Evolutionary conservation across 345 rosid species (phyloP), one percentile per base, ranked within the genome.

Genomic region (Brassica juncea): DNA sequence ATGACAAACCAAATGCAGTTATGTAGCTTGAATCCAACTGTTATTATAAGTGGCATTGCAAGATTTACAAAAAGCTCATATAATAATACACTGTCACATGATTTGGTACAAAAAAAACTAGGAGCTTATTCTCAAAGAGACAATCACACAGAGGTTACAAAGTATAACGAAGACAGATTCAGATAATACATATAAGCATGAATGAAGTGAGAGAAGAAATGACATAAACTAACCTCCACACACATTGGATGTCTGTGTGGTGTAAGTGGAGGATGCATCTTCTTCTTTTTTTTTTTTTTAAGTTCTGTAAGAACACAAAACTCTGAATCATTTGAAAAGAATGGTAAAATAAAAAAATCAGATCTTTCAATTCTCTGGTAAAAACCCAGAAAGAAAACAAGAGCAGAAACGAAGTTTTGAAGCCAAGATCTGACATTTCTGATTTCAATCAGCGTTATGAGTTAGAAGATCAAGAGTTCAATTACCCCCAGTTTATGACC

Each of bases 191-290:
- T 6, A 23, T 32, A 5, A 37, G 44, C 9, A 57, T 27, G 1
- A 37, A 62, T 6, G 8, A 15, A 42, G 21, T 4, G 8, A 39
- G 21, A 67, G 55, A 28, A 30, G 28, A 60, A 65, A 60, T 31
- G 9, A 5, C 1, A 25, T 49, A 59, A 76, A 85, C 94, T 89
- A 58, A 95, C 99, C 37, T 95, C 90, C 34, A 84, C 86, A 81
- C 99, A 93, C 96, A 95, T 91, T 1, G 97, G 99, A 72, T 95
- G 99, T 71, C 90, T 83, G 60, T 95, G 98, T 59, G 94, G 81
- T 14, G 98, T 89, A 82, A 95, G 82, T 21, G 96, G 99, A 82
- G 98, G 99, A 87, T 93, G 99, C 99, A 95, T 83, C 78, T 54
- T 80, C 21, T 6, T 11, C 35, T 12, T 12, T 11, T 8, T 8